Evolutionary conservation across 2,329 filamentous ascomycete genomes (phyloP), one percentile per base, ranked within the genome.

Genomic region (Neofusicoccum ribis): DNA sequence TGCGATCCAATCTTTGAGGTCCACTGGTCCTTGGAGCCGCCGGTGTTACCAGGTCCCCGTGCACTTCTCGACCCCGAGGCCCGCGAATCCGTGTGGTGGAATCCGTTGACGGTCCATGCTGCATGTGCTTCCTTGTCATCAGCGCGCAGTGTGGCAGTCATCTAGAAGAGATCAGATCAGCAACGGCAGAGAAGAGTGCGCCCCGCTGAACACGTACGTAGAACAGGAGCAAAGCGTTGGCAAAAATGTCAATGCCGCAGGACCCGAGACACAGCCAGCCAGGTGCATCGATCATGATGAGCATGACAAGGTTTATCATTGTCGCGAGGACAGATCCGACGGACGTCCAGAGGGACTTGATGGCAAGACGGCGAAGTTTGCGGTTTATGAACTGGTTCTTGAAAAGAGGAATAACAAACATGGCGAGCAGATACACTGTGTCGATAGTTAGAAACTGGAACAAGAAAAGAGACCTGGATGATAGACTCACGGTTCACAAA

Each of bases 321-420:
- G 54, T 59, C 7, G 54, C 54, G 5, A 59, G 5, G 8, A 59
- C 54, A 3, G 54, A 59, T 9, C 54, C 54, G 4, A 59, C 27
- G 0, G 54, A 27, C 2, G 54, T 59, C 54, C 54, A 59, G 9
- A 59, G 23, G 0, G 54, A 59, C 39, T 43, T 44, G 41, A 59
- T 46, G 1, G 54, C 54, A 11, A 59, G 54, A 0, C 39, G 17
- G 7, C 54, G 54, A 2, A 59, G 15, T 20, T 59, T 59, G 41
- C 15, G 39, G 41, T 59, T 59, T 2, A 34, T 11, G 15, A 46
- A 59, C 41, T 59, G 39, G 41, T 59, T 44, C 8, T n/a, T 27
- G 41, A 59, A 59, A 12, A 59, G 39, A 14, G 54, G 54, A 7
- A 59, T 23, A 15, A 59, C 54, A 39, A 59, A 59, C 41, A 59